These are phyloP conservation scores for Datisca glomerata DNA, from an alignment of 306 rosid species.

Conservation along the genomic window DNA sequence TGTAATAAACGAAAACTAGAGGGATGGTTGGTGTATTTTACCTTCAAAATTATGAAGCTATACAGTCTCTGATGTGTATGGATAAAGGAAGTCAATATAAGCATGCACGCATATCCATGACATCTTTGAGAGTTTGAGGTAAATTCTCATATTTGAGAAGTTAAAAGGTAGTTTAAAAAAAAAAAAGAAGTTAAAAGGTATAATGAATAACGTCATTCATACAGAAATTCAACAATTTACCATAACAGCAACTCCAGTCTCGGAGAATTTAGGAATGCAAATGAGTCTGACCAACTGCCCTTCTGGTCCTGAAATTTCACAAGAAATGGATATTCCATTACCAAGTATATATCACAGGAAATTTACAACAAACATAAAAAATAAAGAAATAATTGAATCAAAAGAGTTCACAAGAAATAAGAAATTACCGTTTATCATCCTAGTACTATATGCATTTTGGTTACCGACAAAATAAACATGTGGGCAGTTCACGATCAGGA, in stretches of 20 bases:
- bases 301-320: slow-evolving; percentile 55
- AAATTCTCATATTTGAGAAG: too few relatives aligned
- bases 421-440: slow-evolving; percentile 53
- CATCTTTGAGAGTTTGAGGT: too few relatives aligned
- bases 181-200: too few relatives aligned
- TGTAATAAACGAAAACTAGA: too few relatives aligned
- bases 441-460: slow-evolving; percentile 67
- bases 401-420: slow-evolving; percentile 12
- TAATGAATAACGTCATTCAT: too few relatives aligned
- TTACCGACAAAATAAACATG: slow-evolving; percentile 87
- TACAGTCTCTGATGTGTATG: too few relatives aligned
- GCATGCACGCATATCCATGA: too few relatives aligned
- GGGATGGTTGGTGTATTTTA: too few relatives aligned
- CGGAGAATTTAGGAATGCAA: slow-evolving; percentile 69
- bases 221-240: slow-evolving; percentile 38
- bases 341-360: neutral
- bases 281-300: slow-evolving; percentile 86
- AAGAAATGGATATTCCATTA: neutral
- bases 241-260: slow-evolving; percentile 78
- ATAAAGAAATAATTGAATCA: neutral
- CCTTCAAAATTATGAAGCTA: too few relatives aligned
- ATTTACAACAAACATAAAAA: neutral
- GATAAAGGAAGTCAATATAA: too few relatives aligned
- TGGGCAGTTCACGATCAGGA: slow-evolving; percentile 82
- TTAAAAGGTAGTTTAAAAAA: too few relatives aligned